Percentiles rank a stretch among this genome's conserved stretches.
Conservation (phyloP, 2,329 filamentous ascomycete genomes). For the Aspergillus sp. region DNA sequence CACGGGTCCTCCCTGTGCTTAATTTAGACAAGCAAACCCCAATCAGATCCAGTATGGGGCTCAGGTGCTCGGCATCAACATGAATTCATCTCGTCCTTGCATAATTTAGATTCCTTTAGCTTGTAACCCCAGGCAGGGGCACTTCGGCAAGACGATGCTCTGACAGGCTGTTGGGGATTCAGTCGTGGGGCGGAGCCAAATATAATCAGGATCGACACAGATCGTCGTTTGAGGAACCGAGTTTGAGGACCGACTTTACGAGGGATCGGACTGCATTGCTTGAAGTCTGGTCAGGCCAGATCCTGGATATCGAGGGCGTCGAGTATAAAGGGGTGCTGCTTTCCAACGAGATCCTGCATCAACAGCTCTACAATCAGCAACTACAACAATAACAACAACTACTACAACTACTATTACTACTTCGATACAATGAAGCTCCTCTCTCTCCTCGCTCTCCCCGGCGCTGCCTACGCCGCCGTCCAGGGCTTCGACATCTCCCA, state of each 20-base stretch:
- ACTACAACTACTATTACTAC: too few species aligned
- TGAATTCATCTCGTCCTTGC: not conserved
- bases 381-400: not conserved
- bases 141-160: not conserved
- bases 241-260: not conserved
- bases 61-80: not conserved
- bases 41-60: not conserved
- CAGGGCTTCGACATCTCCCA: constrained; percentile 36
- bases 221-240: constrained; percentile 4
- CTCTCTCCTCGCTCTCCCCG: constrained; percentile 19
- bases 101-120: not conserved
- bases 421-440: constrained; percentile 19
- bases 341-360: not conserved
- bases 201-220: constrained; percentile 5
- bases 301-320: not conserved
- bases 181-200: not conserved
- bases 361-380: not conserved
- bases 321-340: not conserved
- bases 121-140: not conserved
- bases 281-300: not conserved
- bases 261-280: not conserved
- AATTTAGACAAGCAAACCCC: not conserved
- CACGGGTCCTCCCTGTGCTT: not conserved
- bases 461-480: constrained; percentile 22
- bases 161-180: not conserved